A percentile compares a stretch with the other conserved stretches of the same genome.
Conservation (phyloP, 2,329 filamentous ascomycete species). For the Trichoderma koningiopsis region DNA sequence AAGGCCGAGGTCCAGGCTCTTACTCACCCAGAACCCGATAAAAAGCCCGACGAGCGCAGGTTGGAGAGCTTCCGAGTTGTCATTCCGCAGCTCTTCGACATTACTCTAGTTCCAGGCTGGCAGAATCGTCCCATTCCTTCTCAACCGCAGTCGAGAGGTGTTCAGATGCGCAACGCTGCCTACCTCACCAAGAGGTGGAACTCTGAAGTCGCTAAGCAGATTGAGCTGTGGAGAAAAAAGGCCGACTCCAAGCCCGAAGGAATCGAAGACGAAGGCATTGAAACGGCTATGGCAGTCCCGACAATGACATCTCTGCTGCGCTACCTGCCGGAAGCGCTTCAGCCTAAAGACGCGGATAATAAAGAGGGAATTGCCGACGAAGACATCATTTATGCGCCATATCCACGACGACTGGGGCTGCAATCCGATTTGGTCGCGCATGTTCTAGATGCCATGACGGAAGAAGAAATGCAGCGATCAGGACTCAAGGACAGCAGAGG, state of each 20-base stretch:
- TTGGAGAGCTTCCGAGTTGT: conserved; percentile 53
- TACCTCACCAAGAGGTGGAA: conserved; percentile 57
- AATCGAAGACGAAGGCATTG: conserved; percentile 31
- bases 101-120: conserved; percentile 58
- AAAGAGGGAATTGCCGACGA: conserved; percentile 25
- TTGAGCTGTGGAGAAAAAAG: conserved; percentile 49
- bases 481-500: conserved; percentile 48
- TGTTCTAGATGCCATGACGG: conserved; percentile 49
- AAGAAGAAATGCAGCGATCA: conserved; percentile 49
- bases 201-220: conserved; percentile 41
- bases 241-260: conserved; percentile 47
- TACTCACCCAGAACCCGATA: conserved; percentile 31
- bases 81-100: conserved; percentile 55
- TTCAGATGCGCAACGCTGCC: conserved; percentile 58
- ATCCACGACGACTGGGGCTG: conserved; percentile 46
- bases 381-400: conserved; percentile 38
- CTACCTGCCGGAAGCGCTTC: conserved; percentile 27
- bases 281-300: conserved; percentile 25
- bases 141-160: conserved; percentile 49
- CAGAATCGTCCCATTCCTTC: conserved; percentile 47
- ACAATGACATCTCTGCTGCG: conserved; percentile 27
- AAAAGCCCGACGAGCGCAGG: conserved; percentile 35
- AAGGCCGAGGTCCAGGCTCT: conserved; percentile 34
- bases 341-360: conserved; percentile 14
- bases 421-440: conserved; percentile 45